Evolutionary conservation across 2,329 filamentous ascomycete species (phyloP).

Genomic region (Claviceps purpurea): DNA sequence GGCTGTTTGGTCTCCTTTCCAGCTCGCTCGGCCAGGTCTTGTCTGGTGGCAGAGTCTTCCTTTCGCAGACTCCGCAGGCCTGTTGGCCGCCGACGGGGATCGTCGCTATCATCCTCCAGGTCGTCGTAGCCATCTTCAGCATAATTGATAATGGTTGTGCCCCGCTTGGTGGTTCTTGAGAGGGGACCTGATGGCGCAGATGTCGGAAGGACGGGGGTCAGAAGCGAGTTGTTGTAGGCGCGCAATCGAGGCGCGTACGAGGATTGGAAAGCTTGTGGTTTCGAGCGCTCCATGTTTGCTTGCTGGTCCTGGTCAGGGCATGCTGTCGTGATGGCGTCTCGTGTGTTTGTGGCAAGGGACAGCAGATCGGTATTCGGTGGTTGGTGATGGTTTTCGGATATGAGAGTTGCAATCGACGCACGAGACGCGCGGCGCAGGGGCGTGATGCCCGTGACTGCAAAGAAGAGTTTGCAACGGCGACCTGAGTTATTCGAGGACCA

Average conservation of each 20-base stretch:
- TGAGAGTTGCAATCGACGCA: background rate
- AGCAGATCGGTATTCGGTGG: background rate
- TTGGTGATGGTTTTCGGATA: background rate
- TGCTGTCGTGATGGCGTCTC: conserved; percentile 10
- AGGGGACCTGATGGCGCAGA: conserved; percentile 45
- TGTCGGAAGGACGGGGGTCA: conserved; percentile 70
- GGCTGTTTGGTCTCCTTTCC: conserved; percentile 71
- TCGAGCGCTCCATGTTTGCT: conserved; percentile 33
- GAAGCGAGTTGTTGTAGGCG: conserved; percentile 79
- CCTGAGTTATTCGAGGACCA: background rate
- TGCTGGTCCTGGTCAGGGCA: conserved; percentile 15
- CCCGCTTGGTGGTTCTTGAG: conserved; percentile 87
- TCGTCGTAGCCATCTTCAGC: conserved; percentile 93
- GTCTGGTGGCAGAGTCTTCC: conserved; percentile 52
- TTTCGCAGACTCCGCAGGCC: conserved; percentile 72
- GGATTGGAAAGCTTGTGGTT: conserved; percentile 77
- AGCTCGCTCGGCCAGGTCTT: conserved; percentile 58
- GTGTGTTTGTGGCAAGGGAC: background rate
- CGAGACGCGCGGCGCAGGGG: background rate
- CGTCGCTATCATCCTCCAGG: conserved; percentile 58
- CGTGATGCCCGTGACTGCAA: background rate
- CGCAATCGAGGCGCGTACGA: conserved; percentile 85
- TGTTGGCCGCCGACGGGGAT: conserved; percentile 64
- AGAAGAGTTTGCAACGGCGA: background rate
- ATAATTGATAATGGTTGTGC: conserved; percentile 94